phyloP scores from a whole-genome alignment of 176 grass and related monocot species.

The Raddia distichophylla region DNA sequence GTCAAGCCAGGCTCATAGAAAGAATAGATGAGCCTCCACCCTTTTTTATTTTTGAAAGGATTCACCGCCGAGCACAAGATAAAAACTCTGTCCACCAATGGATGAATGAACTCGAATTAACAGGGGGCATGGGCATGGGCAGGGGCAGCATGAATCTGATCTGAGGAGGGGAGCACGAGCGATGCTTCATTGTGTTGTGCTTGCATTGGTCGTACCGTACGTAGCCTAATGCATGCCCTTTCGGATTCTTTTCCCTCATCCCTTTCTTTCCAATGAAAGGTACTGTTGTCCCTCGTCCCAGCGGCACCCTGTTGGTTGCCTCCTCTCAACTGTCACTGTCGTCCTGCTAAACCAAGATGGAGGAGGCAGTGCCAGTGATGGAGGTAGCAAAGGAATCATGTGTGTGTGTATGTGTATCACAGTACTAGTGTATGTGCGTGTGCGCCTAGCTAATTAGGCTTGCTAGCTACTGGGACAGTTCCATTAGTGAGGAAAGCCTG shows the following conservation, averaged over 20 bases:
- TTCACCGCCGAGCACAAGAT: not conserved
- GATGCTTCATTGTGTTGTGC: not conserved
- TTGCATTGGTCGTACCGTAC: not conserved
- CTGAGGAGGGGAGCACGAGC: not conserved
- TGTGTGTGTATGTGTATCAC: not conserved
- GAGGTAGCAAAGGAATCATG: not conserved
- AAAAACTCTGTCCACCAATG: not conserved
- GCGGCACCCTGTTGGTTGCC: constrained; percentile 21
- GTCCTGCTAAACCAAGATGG: constrained; percentile 18
- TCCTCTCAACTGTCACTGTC: constrained; percentile 32
- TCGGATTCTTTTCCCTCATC: not conserved
- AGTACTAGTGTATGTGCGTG: not conserved
- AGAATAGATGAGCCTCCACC: not conserved
- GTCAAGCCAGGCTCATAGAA: too few relatives aligned
- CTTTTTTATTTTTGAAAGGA: not conserved
- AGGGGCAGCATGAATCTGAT: too few relatives aligned
- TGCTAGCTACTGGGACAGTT: constrained; percentile 14
- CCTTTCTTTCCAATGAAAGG: constrained; percentile 38
- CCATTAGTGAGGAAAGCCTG: constrained; percentile 39
- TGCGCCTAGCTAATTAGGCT: not conserved
- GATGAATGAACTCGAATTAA: not conserved
- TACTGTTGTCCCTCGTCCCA: constrained; percentile 31
- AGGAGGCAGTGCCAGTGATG: too few relatives aligned
- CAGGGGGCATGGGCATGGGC: constrained; percentile 25
- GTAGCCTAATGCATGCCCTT: not conserved